Percentiles rank a stretch among this genome's conserved stretches.
Evolutionary conservation across 2,329 filamentous ascomycete genomes (phyloP).

Genomic region (Saccharata proteae): DNA sequence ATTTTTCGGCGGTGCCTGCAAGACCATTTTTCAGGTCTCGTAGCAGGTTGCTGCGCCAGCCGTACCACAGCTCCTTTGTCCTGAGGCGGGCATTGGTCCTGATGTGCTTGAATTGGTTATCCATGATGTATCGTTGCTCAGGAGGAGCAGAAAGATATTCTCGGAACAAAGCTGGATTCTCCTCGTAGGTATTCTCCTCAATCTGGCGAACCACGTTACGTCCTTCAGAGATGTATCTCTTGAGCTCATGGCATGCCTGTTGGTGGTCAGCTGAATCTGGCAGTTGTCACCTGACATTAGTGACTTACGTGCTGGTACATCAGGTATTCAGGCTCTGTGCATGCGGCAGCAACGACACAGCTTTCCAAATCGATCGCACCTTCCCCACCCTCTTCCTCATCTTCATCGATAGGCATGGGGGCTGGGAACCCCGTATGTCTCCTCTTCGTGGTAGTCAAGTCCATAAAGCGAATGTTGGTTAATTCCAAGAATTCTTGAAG

Average conservation of each 20-base stretch:
- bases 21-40: constrained; percentile 74
- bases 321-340: constrained; percentile 85
- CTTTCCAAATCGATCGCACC: constrained; percentile 53
- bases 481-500: constrained; percentile 88
- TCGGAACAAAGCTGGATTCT: constrained; percentile 82
- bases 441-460: constrained; percentile 77
- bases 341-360: constrained; percentile 78
- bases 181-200: constrained; percentile 74
- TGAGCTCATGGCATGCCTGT: constrained; percentile 82
- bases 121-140: constrained; percentile 76
- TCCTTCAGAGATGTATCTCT: constrained; percentile 92
- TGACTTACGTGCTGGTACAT: constrained; percentile 75
- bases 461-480: constrained; percentile 97
- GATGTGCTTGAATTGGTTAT: constrained; percentile 94
- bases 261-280: background rate
- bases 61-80: constrained; percentile 96
- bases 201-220: constrained; percentile 82
- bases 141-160: constrained; percentile 81
- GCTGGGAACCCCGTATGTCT: constrained; percentile 55
- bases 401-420: constrained; percentile 18
- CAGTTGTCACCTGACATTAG: background rate
- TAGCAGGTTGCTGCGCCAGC: constrained; percentile 86
- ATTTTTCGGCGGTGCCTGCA: constrained; percentile 59
- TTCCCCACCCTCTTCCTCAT: constrained; percentile 17
- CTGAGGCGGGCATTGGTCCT: constrained; percentile 82